Evolutionary conservation across 805 yeast genomes (phyloP).

Genomic region (Saccharomycopsis sp.): DNA sequence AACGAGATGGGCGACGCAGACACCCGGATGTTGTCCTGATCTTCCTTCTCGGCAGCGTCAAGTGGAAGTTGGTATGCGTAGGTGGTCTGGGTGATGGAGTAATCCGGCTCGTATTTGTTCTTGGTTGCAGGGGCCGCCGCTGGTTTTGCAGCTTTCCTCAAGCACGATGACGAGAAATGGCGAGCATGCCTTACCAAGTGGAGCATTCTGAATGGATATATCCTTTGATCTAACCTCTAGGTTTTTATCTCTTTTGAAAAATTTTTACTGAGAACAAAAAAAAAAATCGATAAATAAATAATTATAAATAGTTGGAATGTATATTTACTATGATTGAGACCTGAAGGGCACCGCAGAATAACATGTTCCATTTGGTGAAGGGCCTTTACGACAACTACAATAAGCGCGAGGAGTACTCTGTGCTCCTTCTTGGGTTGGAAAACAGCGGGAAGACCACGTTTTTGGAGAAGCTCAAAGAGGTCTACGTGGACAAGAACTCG

Average conservation of each 20-base stretch:
- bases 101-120: constrained; percentile 21
- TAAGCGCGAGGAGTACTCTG: constrained; percentile 59
- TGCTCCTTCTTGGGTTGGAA: constrained; percentile 80
- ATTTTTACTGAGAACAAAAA: no score
- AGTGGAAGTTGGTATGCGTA: constrained; percentile 20
- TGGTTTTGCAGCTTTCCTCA: neutral
- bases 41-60: constrained; percentile 2
- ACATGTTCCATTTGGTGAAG: constrained; percentile 61
- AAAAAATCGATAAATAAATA: no score
- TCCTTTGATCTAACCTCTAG: neutral
- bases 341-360: neutral
- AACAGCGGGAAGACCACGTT: constrained; percentile 93
- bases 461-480: constrained; percentile 53
- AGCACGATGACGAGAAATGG: neutral
- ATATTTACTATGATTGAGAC: no score
- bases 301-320: no score
- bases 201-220: neutral
- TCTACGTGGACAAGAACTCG: constrained; percentile 36
- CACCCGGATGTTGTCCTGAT: constrained; percentile 20
- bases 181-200: neutral
- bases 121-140: neutral
- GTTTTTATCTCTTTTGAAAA: no score
- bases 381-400: constrained; percentile 53
- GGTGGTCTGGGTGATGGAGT: constrained; percentile 23
- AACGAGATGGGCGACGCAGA: constrained; percentile 16